Base-by-base conservation (phyloP, 2,329 filamentous ascomycete species). In the Allantophomopsis cytisporea region DNA sequence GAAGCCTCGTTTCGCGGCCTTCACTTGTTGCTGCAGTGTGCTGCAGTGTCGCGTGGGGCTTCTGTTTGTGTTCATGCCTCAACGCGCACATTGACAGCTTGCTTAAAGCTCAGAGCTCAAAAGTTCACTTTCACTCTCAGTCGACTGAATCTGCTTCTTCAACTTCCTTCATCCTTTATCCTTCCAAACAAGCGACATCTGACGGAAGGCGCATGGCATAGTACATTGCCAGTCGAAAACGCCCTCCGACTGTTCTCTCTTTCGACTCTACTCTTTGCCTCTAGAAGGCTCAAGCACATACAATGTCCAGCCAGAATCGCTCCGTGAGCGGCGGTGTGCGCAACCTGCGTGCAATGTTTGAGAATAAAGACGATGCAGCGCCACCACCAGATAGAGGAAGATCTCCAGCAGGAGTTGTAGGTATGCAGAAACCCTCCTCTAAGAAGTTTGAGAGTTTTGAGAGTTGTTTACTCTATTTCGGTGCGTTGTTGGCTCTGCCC, bases 261-360 rank as follows among this genome's bases (percentile, higher is more conserved):
- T 12, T 10, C 5, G 3, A 4, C 3, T 6, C 8, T 8, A 10
- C 23, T 10, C 7, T 5, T 8, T 28, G 11, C 23, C 23, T 28
- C 7, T 28, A 28, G 23, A 12, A 17, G 33, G 30, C 8, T 31
- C 21, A 23, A 31, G 33, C 39, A 32, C 16, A 18, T 31, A 38
- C 31, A 31, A 44, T 44, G 42, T 44, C 42, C 30, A 32, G 31
- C 40, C 39, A 40, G 34, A 23, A 28, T 18, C 32, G 34, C 28
- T 36, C 41, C 77, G 76, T 54, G 21, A 40, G 28, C 16, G 46
- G 48, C 41, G 52, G 51, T 21, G 51, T 57, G 17, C 48, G 76
- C 73, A 83, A 83, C 62, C 73, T 88, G 48, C 71, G 80, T 51
- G 83, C 83, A 54, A 85, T 83, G 71, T 87, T 87, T 58, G 83